phyloP scores from a whole-genome alignment of 2,329 filamentous ascomycete species.

The Passalora sequoiae region DNA sequence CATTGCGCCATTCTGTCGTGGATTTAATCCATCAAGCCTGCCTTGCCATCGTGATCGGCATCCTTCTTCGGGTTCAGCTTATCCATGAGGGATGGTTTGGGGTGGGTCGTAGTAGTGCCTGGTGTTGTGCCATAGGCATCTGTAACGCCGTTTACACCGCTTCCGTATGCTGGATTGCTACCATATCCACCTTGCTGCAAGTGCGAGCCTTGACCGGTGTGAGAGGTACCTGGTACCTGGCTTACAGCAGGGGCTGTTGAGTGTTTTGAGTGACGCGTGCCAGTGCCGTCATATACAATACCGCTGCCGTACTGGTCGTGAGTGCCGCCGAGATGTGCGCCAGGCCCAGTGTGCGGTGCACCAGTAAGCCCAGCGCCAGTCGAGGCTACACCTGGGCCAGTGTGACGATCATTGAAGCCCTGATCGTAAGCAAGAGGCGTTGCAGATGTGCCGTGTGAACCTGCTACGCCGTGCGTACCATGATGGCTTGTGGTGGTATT shows the following conservation, averaged over 20 bases:
- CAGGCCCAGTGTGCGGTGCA: constrained; percentile 8
- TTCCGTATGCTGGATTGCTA: constrained; percentile 4
- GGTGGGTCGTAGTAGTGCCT: not conserved
- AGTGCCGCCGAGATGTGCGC: constrained; percentile 3
- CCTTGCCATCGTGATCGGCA: constrained; percentile 52
- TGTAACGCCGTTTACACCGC: constrained; percentile 1
- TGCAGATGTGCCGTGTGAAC: constrained; percentile 4
- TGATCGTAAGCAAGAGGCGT: constrained; percentile 14
- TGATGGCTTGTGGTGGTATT: constrained; percentile 9
- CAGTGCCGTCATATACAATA: too few relatives aligned
- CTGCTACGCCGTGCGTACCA: constrained; percentile 8
- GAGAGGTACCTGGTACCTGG: constrained; percentile 7
- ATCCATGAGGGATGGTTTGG: constrained; percentile 48
- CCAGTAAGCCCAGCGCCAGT: not conserved
- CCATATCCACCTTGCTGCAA: not conserved
- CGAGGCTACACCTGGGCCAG: constrained; percentile 10
- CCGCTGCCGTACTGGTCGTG: constrained; percentile 3
- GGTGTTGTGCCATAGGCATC: constrained; percentile 1
- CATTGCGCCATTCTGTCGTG: too few relatives aligned
- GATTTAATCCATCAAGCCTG: constrained; percentile 50
- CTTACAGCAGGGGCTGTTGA: too few relatives aligned
- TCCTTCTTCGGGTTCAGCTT: constrained; percentile 53
- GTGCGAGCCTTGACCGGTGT: constrained; percentile 1
- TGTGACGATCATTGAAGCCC: constrained; percentile 12
- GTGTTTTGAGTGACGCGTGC: too few relatives aligned